Base-by-base conservation (phyloP, 768 basidiomycete species). In the Suillus americanus region DNA sequence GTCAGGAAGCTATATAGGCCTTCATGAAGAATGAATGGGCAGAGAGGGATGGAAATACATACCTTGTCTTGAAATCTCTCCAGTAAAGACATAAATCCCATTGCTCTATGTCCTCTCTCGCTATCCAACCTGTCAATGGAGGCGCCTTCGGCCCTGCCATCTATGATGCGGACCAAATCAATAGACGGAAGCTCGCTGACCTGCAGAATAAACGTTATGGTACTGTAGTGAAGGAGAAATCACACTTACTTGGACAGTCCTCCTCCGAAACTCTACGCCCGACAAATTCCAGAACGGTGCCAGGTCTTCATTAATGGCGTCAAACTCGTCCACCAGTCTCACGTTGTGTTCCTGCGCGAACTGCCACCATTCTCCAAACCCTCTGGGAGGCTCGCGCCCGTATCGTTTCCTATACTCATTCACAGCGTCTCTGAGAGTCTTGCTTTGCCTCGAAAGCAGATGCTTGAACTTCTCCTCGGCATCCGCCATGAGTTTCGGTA, bases 361-460 rank as follows among this genome's bases (percentile, higher is more conserved):
- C 53, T 77, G 73, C 85, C 88, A 97, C 97, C 97, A 98, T 35
- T 83, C 78, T 72, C 95, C 96, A 67, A 99, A 99, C 1, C 95
- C 97, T 50, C 83, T 86, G 0, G 97, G 97, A 5, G 97, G 97
- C 41, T 86, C 78, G 43, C 91, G 85, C 12, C 80, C 80, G 75
- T 97, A 95, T 64, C 95, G 82, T 63, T 83, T 79, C 68, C 80
- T 86, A 77, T 99, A 99, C 75, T 97, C 94, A 10, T 76, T 75
- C 0, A 94, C 92, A 0, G 97, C 97, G 33, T 86, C 85, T 46
- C 80, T 79, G 41, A 99, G 81, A 1, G 92, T 90, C 70, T 84
- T 86, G 75, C 92, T 95, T 79, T 99, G 97, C 59, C 81, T 80
- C 2, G 79, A 80, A 35, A 99, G 77, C 70, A 90, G 83, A 40